Conservation (phyloP, 495 filamentous ascomycete species). For the Chaetomidium leptoderma region DNA sequence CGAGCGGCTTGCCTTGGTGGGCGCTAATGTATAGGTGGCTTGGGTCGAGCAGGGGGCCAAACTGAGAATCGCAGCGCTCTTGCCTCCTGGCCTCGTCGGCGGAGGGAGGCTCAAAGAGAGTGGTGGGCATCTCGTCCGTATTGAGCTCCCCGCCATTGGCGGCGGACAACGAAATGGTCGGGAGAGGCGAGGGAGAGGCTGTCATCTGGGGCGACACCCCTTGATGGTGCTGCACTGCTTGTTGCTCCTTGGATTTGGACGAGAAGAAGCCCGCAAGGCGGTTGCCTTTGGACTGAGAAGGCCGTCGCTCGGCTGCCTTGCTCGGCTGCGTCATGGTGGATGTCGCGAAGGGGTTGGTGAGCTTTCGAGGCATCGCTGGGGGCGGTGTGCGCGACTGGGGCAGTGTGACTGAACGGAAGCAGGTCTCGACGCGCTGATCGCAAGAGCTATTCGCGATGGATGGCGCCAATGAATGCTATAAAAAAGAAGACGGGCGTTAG, state of each 20-base stretch:
- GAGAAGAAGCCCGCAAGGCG: constrained; percentile 60
- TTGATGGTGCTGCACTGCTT: constrained; percentile 47
- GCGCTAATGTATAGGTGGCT: constrained; percentile 79
- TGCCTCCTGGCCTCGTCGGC: constrained; percentile 71
- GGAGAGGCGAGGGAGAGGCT: constrained; percentile 70
- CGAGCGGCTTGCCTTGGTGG: constrained; percentile 71
- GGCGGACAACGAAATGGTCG: constrained; percentile 88
- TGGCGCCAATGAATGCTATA: constrained; percentile 23
- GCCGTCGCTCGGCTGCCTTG: constrained; percentile 44
- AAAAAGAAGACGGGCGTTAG: constrained; percentile 14
- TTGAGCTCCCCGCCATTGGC: constrained; percentile 71
- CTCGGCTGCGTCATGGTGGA: constrained; percentile 38
- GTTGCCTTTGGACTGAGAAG: constrained; percentile 56
- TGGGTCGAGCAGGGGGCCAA: constrained; percentile 75
- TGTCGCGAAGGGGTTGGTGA: constrained; percentile 39
- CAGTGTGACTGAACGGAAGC: background rate
- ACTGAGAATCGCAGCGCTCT: constrained; percentile 82
- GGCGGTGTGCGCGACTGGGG: background rate
- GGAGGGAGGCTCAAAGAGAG: constrained; percentile 88
- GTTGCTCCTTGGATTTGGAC: constrained; percentile 62
- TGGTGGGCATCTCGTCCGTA: constrained; percentile 68
- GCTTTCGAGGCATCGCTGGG: constrained; percentile 51
- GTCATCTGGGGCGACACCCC: constrained; percentile 61
- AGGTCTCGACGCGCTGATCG: constrained; percentile 3
- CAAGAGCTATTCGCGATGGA: constrained; percentile 11